Evolutionary conservation across 2,329 filamentous ascomycete genomes (phyloP).

Genomic region (Fonsecaea erecta): DNA sequence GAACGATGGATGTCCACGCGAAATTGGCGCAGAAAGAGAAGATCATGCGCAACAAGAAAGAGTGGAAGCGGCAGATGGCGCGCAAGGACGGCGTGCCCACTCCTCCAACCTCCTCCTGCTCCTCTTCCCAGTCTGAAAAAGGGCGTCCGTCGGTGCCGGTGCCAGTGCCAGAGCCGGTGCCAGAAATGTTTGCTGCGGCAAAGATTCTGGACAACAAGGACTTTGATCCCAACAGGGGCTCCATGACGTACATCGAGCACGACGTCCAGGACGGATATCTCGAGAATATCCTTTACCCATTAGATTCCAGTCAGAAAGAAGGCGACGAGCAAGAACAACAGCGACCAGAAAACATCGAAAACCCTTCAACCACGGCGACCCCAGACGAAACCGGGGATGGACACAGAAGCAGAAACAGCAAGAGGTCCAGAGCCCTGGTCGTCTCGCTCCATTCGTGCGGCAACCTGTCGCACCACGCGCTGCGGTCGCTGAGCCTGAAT

Average conservation of each 20-base stretch:
- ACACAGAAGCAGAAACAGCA: background rate
- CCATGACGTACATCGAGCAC: constrained; percentile 52
- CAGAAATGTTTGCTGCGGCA: constrained; percentile 6
- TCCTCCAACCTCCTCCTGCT: constrained; percentile 14
- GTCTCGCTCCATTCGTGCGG: constrained; percentile 97
- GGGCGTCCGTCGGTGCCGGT: too few species aligned
- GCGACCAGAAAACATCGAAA: background rate
- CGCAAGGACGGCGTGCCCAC: constrained; percentile 1
- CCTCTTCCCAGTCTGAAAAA: too few species aligned
- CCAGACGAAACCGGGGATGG: background rate
- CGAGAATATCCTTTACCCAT: constrained; percentile 43
- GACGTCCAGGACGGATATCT: constrained; percentile 51
- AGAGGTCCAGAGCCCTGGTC: constrained; percentile 62
- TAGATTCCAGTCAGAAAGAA: background rate
- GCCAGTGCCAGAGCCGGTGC: background rate
- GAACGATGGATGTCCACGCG: constrained; percentile 80
- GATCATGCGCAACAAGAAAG: constrained; percentile 81
- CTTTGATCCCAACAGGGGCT: constrained; percentile 35
- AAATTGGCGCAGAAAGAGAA: constrained; percentile 74
- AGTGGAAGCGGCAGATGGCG: constrained; percentile 38
- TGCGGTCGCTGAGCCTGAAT: constrained; percentile 84
- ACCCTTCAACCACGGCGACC: background rate
- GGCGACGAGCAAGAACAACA: background rate
- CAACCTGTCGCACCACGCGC: constrained; percentile 93
- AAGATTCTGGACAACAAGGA: constrained; percentile 13